Percentiles rank a stretch among this genome's conserved stretches.
Evolutionary conservation across 495 filamentous ascomycete genomes (phyloP).

Genomic region (Trichoderma asperelloides): DNA sequence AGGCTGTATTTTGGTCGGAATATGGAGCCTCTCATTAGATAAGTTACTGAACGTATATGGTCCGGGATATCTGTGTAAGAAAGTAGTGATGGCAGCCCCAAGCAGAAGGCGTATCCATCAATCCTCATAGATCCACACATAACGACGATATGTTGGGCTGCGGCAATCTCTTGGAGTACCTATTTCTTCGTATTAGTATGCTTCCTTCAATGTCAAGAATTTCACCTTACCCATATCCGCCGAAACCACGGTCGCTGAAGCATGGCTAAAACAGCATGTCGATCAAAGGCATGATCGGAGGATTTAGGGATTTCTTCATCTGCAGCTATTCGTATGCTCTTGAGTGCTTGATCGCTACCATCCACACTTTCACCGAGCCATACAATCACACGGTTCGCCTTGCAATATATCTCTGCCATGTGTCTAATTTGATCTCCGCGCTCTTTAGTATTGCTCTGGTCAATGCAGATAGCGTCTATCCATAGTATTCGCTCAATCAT

Average conservation of each 20-base stretch:
- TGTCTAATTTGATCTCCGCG: not conserved
- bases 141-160: not conserved
- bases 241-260: not conserved
- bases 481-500: not conserved
- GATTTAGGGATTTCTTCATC: not conserved
- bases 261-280: not conserved
- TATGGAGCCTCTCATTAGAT: not conserved
- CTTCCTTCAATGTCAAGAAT: not conserved
- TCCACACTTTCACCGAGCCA: not conserved
- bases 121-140: not conserved
- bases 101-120: not conserved
- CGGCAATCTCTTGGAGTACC: not conserved
- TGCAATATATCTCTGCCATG: not conserved
- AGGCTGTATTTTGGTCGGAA: not conserved
- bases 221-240: not conserved
- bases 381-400: not conserved
- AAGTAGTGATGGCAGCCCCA: not conserved
- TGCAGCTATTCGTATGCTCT: not conserved
- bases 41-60: not conserved
- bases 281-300: not conserved
- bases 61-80: not conserved
- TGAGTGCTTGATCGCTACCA: not conserved
- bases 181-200: not conserved
- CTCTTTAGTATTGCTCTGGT: not conserved
- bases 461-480: not conserved